Evolutionary conservation across 371 early-diverging fungal genomes (phyloP).

Genomic region (Gilbertella persicaria): DNA sequence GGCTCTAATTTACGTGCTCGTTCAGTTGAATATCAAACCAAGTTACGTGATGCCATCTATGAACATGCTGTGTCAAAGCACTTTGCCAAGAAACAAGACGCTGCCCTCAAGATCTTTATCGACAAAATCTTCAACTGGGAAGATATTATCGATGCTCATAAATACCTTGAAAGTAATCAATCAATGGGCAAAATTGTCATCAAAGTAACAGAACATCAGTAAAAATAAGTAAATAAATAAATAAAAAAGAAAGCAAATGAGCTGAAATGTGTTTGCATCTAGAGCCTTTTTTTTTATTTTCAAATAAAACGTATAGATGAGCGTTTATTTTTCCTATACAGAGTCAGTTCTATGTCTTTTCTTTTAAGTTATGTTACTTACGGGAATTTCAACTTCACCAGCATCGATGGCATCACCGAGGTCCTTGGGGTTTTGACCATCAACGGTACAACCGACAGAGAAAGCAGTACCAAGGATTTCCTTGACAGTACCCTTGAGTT

Average conservation of each 20-base stretch:
- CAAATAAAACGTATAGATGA: neutral
- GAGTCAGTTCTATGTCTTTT: too few relatives aligned
- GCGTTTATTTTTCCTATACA: neutral
- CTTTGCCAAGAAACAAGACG: slow-evolving; percentile 30
- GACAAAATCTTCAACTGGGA: slow-evolving; percentile 68
- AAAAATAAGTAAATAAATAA: neutral
- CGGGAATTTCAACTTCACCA: slow-evolving; percentile 90
- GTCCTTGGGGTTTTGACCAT: slow-evolving; percentile 54
- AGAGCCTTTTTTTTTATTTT: neutral
- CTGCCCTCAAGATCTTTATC: slow-evolving; percentile 55
- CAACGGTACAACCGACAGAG: slow-evolving; percentile 97
- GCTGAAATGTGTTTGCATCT: too few relatives aligned
- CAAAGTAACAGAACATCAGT: slow-evolving; percentile 14
- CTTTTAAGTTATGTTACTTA: too few relatives aligned
- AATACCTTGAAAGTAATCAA: slow-evolving; percentile 63
- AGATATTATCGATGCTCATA: slow-evolving; percentile 66
- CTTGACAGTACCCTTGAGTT: slow-evolving; percentile 94
- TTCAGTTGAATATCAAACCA: slow-evolving; percentile 60
- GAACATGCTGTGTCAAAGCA: slow-evolving; percentile 49
- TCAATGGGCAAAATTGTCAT: slow-evolving; percentile 66
- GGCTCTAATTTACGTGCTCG: slow-evolving; percentile 75
- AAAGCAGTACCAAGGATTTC: slow-evolving; percentile 98
- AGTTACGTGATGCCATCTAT: slow-evolving; percentile 51
- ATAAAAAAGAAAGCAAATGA: neutral
- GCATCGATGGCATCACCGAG: slow-evolving; percentile 52